These are phyloP conservation scores for Porodaedalea pini DNA, from an alignment of 1,284 basidiomycete genomes.

Conservation along the genomic window DNA sequence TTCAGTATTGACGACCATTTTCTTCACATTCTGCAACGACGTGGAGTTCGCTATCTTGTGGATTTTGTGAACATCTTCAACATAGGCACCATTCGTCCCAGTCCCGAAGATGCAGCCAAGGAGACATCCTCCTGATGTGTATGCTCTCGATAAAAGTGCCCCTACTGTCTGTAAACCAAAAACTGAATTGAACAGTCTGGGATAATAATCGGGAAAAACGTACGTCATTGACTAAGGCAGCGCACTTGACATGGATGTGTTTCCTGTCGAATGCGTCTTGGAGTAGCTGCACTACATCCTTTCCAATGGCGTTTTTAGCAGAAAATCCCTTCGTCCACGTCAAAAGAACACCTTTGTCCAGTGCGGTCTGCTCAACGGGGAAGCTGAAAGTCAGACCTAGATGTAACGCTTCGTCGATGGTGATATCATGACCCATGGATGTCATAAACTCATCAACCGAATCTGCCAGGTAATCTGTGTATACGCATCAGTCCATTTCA, in stretches of 20 bases:
- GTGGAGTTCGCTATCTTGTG: constrained; percentile 73
- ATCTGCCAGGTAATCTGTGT: constrained; percentile 89
- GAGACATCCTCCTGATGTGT: constrained; percentile 85
- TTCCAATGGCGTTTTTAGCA: constrained; percentile 86
- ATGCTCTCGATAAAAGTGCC: constrained; percentile 88
- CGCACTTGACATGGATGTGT: constrained; percentile 90
- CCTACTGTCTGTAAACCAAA: constrained; percentile 75
- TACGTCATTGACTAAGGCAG: constrained; percentile 95
- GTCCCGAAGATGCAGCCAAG: constrained; percentile 93
- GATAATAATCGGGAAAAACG: constrained; percentile 31
- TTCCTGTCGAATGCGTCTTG: constrained; percentile 94
- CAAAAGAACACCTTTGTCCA: constrained; percentile 84
- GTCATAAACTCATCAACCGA: constrained; percentile 93
- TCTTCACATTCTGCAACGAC: constrained; percentile 55
- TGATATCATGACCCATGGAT: constrained; percentile 31
- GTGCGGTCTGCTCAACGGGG: constrained; percentile 94
- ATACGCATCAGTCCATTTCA: constrained; percentile 3
- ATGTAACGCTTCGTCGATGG: constrained; percentile 54
- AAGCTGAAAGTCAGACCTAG: constrained; percentile 95
- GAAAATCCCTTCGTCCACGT: constrained; percentile 98
- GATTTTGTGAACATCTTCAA: constrained; percentile 84
- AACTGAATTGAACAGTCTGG: background rate
- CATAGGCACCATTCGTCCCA: constrained; percentile 96
- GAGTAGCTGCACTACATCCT: constrained; percentile 88
- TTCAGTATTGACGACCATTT: constrained; percentile 97